A percentile compares a stretch with the other conserved stretches of the same genome.
phyloP scores from a whole-genome alignment of 495 filamentous ascomycete species.

The Aspergillus cristatus region DNA sequence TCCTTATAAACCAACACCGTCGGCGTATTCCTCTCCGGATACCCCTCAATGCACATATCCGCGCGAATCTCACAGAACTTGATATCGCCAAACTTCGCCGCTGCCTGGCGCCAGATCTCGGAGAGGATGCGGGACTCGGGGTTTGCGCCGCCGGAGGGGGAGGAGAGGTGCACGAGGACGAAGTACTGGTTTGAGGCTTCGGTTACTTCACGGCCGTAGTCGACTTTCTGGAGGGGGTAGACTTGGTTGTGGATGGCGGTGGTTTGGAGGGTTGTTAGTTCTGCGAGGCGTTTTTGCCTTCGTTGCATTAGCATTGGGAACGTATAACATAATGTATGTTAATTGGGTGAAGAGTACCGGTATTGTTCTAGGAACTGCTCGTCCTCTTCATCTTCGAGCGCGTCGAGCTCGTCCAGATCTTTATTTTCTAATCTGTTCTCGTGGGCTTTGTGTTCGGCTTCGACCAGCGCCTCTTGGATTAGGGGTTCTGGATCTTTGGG shows the following conservation, averaged over 20 bases:
- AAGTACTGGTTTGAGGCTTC: constrained; percentile 65
- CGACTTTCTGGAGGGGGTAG: constrained; percentile 87
- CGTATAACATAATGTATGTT: too few species aligned
- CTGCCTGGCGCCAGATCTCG: constrained; percentile 80
- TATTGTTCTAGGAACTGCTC: constrained; percentile 84
- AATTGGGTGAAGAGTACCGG: constrained; percentile 39
- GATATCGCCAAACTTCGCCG: constrained; percentile 75
- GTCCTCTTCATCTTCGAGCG: constrained; percentile 90
- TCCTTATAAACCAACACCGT: constrained; percentile 90
- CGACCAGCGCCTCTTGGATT: constrained; percentile 88
- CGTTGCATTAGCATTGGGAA: too few species aligned
- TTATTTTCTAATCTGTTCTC: constrained; percentile 91
- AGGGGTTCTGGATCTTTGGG: constrained; percentile 87
- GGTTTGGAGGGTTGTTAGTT: constrained; percentile 61
- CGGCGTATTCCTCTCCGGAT: constrained; percentile 88
- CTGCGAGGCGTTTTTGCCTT: constrained; percentile 70
- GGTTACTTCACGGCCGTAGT: constrained; percentile 87
- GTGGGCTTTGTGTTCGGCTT: constrained; percentile 69
- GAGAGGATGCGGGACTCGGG: constrained; percentile 72
- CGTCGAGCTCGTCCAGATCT: constrained; percentile 84
- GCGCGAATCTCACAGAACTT: constrained; percentile 97
- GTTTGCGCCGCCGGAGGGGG: constrained; percentile 64
- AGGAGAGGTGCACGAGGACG: constrained; percentile 82
- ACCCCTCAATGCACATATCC: constrained; percentile 91
- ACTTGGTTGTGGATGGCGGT: constrained; percentile 78